Base-by-base conservation (phyloP, 2,329 filamentous ascomycete genomes). In the Aspergillus ruber region DNA sequence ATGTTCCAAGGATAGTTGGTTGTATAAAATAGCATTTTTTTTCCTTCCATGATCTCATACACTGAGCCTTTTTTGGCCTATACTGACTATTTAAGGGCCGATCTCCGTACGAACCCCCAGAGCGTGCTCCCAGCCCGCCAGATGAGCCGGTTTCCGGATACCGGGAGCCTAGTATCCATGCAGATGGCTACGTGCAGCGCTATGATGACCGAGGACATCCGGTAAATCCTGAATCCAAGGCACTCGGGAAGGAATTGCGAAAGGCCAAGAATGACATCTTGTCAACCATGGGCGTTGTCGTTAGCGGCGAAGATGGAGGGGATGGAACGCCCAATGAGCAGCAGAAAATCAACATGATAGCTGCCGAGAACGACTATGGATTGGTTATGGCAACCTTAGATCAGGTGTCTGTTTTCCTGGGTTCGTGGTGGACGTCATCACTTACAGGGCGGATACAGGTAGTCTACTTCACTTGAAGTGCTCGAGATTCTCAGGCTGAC, bases 261-360 rank as follows among this genome's bases (percentile, higher is more conserved):
- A 67, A 71, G 57, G 74, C 74, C 1, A 74, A 76, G 51, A 77
- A 77, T 62, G 74, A 76, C 51, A 71, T 75, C 27, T 63, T 76
- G 13, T 71, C 70, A 18, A 74, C 70, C 7, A 73, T 75, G 64
- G 73, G 74, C 3, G 69, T 75, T 35, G 71, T 74, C 35, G 69
- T 73, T 50, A 71, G 69, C 45, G 61, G 67, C 48, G 66, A 71
- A 50, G 63, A 70, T 53, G 61, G 65, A 13, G 67, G 61, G 33
- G 48, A 62, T 21, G 59, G 57, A 46, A 55, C 58, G n/a, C 58
- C 63, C 29, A 66, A 63, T 47, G 69, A 72, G 50, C 61, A 65
- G 50, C 60, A 69, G 48, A 67, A 64, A 44, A 56, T 71, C 15
- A 62, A 66, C 27, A 57, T 62, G 36, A 63, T 73, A 39, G 61